Conservation (phyloP, 2,329 filamentous ascomycete genomes). For the Truncatella angustata region DNA sequence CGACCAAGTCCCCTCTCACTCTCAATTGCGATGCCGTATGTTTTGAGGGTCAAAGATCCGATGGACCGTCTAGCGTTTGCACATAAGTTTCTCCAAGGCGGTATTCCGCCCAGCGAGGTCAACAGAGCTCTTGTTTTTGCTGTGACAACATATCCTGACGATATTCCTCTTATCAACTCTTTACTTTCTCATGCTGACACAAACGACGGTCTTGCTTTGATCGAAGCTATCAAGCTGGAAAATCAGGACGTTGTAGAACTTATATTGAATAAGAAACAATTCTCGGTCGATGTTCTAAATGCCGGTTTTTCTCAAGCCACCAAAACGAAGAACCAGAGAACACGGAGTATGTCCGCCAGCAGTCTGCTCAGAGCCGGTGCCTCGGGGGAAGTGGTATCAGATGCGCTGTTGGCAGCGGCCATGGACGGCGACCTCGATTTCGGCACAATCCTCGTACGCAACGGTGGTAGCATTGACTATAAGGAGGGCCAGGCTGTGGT, state of each 20-base stretch:
- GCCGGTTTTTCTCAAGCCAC: slow-evolving; percentile 42
- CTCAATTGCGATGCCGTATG: slow-evolving; percentile 49
- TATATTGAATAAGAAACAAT: slow-evolving; percentile 38
- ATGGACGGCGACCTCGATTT: slow-evolving; percentile 52
- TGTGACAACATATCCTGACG: slow-evolving; percentile 44
- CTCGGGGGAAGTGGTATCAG: slow-evolving; percentile 42
- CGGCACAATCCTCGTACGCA: slow-evolving; percentile 47
- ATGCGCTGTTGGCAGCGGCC: slow-evolving; percentile 49
- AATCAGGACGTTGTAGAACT: slow-evolving; percentile 44
- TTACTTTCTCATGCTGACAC: slow-evolving; percentile 47
- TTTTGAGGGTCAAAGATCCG: slow-evolving; percentile 47
- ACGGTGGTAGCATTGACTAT: slow-evolving; percentile 50
- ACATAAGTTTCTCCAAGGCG: slow-evolving; percentile 47
- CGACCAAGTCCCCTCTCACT: slow-evolving; percentile 43
- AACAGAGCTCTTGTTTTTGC: slow-evolving; percentile 52
- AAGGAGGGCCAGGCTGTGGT: slow-evolving; percentile 53
- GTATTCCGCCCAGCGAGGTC: slow-evolving; percentile 45
- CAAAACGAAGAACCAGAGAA: slow-evolving; percentile 35
- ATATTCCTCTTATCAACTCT: slow-evolving; percentile 45
- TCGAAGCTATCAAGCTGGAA: slow-evolving; percentile 43
- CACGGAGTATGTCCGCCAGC: slow-evolving; percentile 42
- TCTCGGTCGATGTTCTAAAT: slow-evolving; percentile 38
- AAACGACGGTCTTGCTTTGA: slow-evolving; percentile 48
- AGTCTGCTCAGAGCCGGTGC: slow-evolving; percentile 46
- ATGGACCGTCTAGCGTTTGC: slow-evolving; percentile 52